Evolutionary conservation across 2,329 filamentous ascomycete genomes (phyloP).

Genomic region (Xylariaceae sp.): DNA sequence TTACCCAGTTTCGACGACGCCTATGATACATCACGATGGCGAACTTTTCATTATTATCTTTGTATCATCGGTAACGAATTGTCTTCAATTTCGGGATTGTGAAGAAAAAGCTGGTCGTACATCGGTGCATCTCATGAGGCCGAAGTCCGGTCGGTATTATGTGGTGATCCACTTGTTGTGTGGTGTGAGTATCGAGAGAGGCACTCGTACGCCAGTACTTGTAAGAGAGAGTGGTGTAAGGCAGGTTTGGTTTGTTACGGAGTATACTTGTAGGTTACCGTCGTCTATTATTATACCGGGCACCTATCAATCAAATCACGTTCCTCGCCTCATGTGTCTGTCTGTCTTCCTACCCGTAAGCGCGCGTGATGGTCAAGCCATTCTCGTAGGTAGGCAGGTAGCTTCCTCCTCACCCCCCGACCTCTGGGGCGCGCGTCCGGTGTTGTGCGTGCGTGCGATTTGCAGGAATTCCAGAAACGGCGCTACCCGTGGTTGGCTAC

Average conservation of each 20-base stretch:
- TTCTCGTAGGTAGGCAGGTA: not conserved
- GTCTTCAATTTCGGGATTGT: not conserved
- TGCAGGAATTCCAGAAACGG: not conserved
- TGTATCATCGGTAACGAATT: not conserved
- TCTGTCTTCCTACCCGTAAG: not conserved
- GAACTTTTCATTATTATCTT: not conserved
- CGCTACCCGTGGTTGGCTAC: not conserved
- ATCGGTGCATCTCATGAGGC: not conserved
- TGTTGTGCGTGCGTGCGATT: not conserved
- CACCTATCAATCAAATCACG: not conserved
- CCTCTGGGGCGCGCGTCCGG: not conserved
- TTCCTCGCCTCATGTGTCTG: too few species aligned
- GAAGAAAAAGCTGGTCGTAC: too few species aligned
- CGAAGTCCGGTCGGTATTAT: not conserved
- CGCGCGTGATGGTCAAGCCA: not conserved
- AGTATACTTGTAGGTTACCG: too few species aligned
- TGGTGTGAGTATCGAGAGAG: too few species aligned
- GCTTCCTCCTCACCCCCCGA: not conserved
- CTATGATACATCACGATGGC: not conserved
- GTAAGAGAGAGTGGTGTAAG: too few species aligned
- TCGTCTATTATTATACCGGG: not conserved
- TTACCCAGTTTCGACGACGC: not conserved
- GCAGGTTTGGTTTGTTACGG: too few species aligned
- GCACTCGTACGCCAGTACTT: too few species aligned
- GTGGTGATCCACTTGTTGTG: not conserved